These are phyloP conservation scores for Blastobotrys buckinghamii DNA, from an alignment of 1,139 yeast species.

Conservation along the genomic window DNA sequence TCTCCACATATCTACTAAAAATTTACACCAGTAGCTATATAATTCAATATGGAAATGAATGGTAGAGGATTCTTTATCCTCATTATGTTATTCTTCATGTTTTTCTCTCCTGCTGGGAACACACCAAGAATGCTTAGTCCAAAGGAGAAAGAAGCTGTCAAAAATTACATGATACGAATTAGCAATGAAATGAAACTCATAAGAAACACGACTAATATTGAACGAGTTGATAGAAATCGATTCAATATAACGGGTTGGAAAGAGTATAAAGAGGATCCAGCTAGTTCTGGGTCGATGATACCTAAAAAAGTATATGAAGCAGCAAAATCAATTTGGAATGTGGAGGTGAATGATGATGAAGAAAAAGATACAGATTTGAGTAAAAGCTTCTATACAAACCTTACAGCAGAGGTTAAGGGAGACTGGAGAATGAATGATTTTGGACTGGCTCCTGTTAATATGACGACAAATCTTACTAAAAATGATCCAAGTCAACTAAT, in stretches of 20 bases:
- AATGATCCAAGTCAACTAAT: background rate
- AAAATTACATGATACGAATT: slow-evolving; percentile 33
- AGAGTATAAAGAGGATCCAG: slow-evolving; percentile 9
- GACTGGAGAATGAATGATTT: slow-evolving; percentile 19
- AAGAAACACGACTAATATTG: slow-evolving; percentile 37
- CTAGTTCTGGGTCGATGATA: slow-evolving; percentile 49
- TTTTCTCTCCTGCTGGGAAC: slow-evolving; percentile 26
- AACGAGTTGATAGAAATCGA: background rate
- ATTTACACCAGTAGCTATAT: background rate
- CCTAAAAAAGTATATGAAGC: slow-evolving; percentile 51
- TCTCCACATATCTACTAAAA: too few species aligned
- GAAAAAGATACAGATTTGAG: background rate
- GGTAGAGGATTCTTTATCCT: slow-evolving; percentile 24
- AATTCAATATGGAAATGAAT: slow-evolving; percentile 22
- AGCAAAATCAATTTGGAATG: slow-evolving; percentile 49
- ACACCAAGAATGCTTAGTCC: slow-evolving; percentile 29
- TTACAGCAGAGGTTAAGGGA: slow-evolving; percentile 23
- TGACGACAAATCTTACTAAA: slow-evolving; percentile 14
- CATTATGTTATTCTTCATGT: slow-evolving; percentile 24
- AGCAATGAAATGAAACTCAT: slow-evolving; percentile 35
- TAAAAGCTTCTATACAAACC: slow-evolving; percentile 19
- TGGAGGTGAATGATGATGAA: slow-evolving; percentile 22
- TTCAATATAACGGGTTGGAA: slow-evolving; percentile 60
- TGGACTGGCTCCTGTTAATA: slow-evolving; percentile 18
- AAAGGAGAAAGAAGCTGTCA: slow-evolving; percentile 26